Evolutionary conservation across 768 basidiomycete genomes (phyloP).

Genomic region (Leucosporidium creatinivorum): DNA sequence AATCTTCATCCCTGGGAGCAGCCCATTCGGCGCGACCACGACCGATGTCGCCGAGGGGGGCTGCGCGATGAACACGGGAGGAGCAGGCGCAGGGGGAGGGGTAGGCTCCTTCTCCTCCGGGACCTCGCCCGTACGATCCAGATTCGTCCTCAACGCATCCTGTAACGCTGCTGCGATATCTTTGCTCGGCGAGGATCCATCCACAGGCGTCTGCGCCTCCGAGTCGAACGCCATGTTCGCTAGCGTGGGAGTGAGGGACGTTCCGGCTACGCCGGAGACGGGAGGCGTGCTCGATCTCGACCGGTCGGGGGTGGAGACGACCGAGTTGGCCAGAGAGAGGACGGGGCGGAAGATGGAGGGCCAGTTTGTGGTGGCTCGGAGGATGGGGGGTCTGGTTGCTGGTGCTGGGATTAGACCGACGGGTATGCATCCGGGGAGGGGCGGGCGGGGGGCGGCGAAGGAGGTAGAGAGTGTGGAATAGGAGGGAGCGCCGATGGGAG

Average conservation of each 20-base stretch:
- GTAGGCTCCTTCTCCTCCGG: background rate
- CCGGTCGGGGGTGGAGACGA: background rate
- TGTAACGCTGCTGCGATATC: background rate
- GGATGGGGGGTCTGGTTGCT: background rate
- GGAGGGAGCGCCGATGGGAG: background rate
- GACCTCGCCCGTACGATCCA: background rate
- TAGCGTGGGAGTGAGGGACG: slow-evolving; percentile 14
- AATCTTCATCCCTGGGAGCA: slow-evolving; percentile 21
- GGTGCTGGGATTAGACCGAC: background rate
- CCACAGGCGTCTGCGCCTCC: background rate
- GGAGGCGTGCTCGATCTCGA: background rate
- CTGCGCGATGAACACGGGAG: background rate
- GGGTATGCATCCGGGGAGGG: background rate
- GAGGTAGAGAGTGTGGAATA: no score
- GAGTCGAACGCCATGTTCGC: slow-evolving; percentile 10
- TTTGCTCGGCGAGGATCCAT: no score
- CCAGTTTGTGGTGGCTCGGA: background rate
- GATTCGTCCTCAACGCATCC: background rate
- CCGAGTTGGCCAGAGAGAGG: background rate
- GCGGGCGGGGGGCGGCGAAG: background rate
- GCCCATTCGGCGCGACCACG: background rate
- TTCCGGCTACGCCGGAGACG: background rate
- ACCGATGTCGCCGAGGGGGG: background rate
- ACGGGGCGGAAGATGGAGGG: background rate
- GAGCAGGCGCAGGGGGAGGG: background rate